Percentiles rank a stretch among this genome's conserved stretches.
phyloP scores from a whole-genome alignment of 805 yeast genomes.

The Metschnikowia reukaufii region DNA sequence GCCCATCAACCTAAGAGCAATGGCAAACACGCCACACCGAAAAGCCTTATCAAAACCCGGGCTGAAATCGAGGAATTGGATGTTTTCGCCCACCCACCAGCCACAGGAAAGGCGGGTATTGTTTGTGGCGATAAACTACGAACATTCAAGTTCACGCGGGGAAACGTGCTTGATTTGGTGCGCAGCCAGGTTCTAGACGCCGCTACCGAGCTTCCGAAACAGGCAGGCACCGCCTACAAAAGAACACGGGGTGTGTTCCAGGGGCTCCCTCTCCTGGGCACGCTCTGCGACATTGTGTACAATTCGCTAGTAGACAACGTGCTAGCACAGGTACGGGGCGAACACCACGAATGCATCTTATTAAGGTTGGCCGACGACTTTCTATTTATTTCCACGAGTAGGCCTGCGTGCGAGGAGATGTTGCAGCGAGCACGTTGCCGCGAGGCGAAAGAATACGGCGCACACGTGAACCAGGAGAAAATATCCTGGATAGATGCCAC shows the following conservation, averaged over 20 bases:
- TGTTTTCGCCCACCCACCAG: slow-evolving; percentile 9
- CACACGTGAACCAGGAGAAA: slow-evolving; percentile 34
- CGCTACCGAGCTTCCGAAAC: slow-evolving; percentile 37
- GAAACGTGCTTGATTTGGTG: slow-evolving; percentile 47
- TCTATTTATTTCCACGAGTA: slow-evolving; percentile 56
- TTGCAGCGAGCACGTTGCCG: slow-evolving; percentile 21
- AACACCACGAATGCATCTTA: slow-evolving; percentile 34
- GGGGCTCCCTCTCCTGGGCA: slow-evolving; percentile 75
- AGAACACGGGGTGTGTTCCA: slow-evolving; percentile 77
- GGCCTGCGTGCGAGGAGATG: slow-evolving; percentile 22
- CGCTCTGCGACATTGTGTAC: slow-evolving; percentile 72
- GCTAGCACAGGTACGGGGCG: slow-evolving; percentile 15
- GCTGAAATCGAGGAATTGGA: slow-evolving; percentile 18
- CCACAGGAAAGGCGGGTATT: background rate
- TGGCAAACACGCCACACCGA: background rate
- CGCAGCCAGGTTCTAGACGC: slow-evolving; percentile 55
- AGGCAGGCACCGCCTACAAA: slow-evolving; percentile 33
- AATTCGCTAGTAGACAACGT: slow-evolving; percentile 54
- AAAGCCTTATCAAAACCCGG: slow-evolving; percentile 16
- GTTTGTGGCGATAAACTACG: slow-evolving; percentile 32
- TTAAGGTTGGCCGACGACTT: slow-evolving; percentile 85
- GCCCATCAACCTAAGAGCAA: background rate
- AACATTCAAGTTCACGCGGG: slow-evolving; percentile 38
- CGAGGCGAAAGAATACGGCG: slow-evolving; percentile 32
- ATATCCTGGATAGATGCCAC: slow-evolving; percentile 20